Evolutionary conservation across 768 basidiomycete genomes (phyloP).

Genomic region (Podaxis rugospora): DNA sequence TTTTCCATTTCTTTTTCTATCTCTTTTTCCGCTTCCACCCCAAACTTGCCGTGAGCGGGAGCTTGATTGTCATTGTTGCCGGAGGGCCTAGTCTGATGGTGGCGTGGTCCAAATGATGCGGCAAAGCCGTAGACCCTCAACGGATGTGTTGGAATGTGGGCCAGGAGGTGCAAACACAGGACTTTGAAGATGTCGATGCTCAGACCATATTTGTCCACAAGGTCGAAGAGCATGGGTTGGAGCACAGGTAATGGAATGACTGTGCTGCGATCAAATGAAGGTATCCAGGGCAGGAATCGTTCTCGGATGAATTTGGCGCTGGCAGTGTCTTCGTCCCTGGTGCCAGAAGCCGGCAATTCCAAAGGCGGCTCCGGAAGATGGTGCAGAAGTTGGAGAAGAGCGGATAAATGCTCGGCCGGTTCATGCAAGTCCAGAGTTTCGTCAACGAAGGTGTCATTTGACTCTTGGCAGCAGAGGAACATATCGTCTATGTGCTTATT

Average conservation of each 20-base stretch:
- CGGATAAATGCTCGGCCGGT: constrained; percentile 37
- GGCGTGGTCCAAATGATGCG: constrained; percentile 1
- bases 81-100: background rate
- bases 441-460: constrained; percentile 14
- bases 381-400: constrained; percentile 56
- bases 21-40: constrained; percentile 1
- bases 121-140: constrained; percentile 64
- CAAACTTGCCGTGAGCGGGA: background rate
- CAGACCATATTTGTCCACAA: constrained; percentile 67
- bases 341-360: constrained; percentile 14
- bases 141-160: constrained; percentile 57
- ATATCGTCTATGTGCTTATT: constrained; percentile 48
- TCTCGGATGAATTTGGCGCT: constrained; percentile 21
- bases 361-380: constrained; percentile 45
- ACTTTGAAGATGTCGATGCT: constrained; percentile 36
- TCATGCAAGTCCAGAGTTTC: constrained; percentile 54
- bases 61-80: background rate
- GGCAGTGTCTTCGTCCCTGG: constrained; percentile 21
- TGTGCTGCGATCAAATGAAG: constrained; percentile 34
- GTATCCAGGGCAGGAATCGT: constrained; percentile 3
- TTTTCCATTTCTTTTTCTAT: constrained; percentile 34
- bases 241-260: constrained; percentile 66
- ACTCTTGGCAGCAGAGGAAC: constrained; percentile 54
- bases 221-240: constrained; percentile 42
- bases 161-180: constrained; percentile 50